Conservation (phyloP, 2,329 filamentous ascomycete genomes). For the Fusarium sp. region DNA sequence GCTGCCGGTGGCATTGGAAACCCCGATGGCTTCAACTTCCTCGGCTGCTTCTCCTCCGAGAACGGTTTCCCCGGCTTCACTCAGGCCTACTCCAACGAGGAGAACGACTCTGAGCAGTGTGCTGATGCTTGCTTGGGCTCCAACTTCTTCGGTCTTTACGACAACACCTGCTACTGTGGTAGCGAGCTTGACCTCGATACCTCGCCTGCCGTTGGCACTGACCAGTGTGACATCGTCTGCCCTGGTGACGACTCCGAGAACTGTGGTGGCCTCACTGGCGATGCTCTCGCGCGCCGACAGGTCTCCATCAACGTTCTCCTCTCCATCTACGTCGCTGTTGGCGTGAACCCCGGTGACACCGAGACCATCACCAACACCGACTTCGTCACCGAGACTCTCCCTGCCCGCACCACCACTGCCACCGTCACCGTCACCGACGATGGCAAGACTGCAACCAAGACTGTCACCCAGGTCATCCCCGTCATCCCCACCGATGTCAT, state of each 20-base stretch:
- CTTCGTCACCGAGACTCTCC: constrained; percentile 44
- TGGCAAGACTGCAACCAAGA: constrained; percentile 40
- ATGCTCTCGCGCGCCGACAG: constrained; percentile 39
- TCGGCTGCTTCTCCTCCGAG: constrained; percentile 48
- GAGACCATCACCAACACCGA: constrained; percentile 31
- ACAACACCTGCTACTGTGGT: constrained; percentile 50
- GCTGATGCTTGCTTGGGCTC: constrained; percentile 40
- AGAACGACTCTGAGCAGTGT: constrained; percentile 41
- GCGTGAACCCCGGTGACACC: constrained; percentile 27
- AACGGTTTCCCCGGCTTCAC: constrained; percentile 47
- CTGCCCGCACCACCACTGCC: constrained; percentile 42
- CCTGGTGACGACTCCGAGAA: constrained; percentile 42
- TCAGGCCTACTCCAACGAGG: constrained; percentile 13
- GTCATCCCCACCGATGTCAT: constrained; percentile 37
- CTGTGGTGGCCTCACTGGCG: constrained; percentile 45
- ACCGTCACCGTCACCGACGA: constrained; percentile 47
- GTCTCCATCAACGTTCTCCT: constrained; percentile 41
- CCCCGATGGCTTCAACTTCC: constrained; percentile 38
- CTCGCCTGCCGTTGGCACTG: constrained; percentile 20
- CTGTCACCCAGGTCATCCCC: constrained; percentile 40
- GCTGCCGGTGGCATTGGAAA: constrained; percentile 3
- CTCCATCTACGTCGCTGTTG: constrained; percentile 34
- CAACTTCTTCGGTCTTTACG: constrained; percentile 45
- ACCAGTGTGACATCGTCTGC: constrained; percentile 46
- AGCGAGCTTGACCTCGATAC: constrained; percentile 15